Evolutionary conservation across 495 filamentous ascomycete species (phyloP), one percentile per base, ranked within the genome.

Genomic region (Bryoglossum gracile): DNA sequence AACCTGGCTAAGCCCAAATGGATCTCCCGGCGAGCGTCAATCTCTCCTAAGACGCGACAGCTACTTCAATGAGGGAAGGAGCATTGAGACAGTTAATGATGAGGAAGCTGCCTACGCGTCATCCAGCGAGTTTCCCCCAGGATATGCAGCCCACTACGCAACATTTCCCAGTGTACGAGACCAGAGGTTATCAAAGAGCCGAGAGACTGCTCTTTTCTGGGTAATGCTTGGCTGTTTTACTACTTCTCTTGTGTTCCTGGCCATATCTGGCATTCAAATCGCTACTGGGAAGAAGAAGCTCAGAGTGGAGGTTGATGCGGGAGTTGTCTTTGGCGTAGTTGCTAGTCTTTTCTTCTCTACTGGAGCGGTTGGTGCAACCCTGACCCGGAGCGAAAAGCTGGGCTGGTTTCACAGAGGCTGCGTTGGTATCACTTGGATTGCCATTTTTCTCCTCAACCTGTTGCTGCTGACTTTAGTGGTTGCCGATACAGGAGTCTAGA

Each of bases 281-380:
- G 54, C 62, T 3, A 77, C 80, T 4, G 76, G 78, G 3, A 64
- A 69, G 3, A 72, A 72, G 46, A 74, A 70, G 57, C 64, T 74
- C 45, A 62, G 66, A 1, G 59, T 74, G 35, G 73, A 80, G 52
- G 81, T 84, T 3, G 79, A 83, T 48, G 71, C 69, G 1, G 82
- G 78, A 17, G 77, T 79, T 23, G 68, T 79, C 6, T 59, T 78
- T 16, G 80, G 77, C 8, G 75, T 80, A n/a, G 64, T 75, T 17
- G 60, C 70, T 0, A 74, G 72, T 43, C 55, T 82, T 19, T 64
- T 76, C 43, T 72, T 77, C 56, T 78, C 75, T 8, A 70, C 73
- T 28, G 64, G 70, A 13, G 80, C 68, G 5, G 56, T 81, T 9
- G 73, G 72, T 4, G 64, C 69, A 50, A 67, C 75, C 61, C 21